Conservation (phyloP, 306 rosid species). For the Lathyrus aphaca region DNA sequence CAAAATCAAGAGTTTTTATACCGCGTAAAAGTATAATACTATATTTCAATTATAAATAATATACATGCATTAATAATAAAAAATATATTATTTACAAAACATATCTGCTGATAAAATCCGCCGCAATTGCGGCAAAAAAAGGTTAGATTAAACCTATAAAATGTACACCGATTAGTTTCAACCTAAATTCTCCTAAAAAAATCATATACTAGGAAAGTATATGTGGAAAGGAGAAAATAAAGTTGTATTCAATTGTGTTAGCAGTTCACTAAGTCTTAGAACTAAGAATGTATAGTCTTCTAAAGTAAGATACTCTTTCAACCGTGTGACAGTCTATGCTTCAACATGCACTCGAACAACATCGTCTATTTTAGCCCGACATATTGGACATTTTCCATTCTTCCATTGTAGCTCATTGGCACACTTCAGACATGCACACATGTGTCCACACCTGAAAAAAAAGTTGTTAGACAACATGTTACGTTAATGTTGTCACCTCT, state of each 20-base stretch:
- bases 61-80: no score
- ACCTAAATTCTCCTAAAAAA: conserved; percentile 39
- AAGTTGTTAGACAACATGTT: not conserved
- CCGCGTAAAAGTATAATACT: no score
- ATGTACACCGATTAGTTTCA: conserved; percentile 40
- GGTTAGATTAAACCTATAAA: conserved; percentile 36
- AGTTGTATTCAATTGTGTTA: conserved; percentile 17
- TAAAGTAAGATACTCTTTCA: conserved; percentile 57
- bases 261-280: conserved; percentile 29
- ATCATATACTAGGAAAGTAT: conserved; percentile 36
- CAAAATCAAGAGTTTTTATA: no score
- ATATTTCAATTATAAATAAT: no score
- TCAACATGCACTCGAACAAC: conserved; percentile 65
- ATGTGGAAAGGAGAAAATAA: conserved; percentile 50
- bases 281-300: conserved; percentile 37
- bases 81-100: no score
- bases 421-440: conserved; percentile 88
- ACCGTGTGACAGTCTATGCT: conserved; percentile 39
- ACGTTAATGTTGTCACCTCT: no score
- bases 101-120: no score
- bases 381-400: conserved; percentile 81
- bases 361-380: conserved; percentile 73
- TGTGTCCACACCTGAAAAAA: conserved; percentile 77
- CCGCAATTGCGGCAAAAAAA: not conserved
- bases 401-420: conserved; percentile 86